Percentiles rank a stretch among this genome's conserved stretches.
These are phyloP conservation scores for Pythium biforme DNA, from an alignment of 352 stramenopile species.

Conservation along the genomic window DNA sequence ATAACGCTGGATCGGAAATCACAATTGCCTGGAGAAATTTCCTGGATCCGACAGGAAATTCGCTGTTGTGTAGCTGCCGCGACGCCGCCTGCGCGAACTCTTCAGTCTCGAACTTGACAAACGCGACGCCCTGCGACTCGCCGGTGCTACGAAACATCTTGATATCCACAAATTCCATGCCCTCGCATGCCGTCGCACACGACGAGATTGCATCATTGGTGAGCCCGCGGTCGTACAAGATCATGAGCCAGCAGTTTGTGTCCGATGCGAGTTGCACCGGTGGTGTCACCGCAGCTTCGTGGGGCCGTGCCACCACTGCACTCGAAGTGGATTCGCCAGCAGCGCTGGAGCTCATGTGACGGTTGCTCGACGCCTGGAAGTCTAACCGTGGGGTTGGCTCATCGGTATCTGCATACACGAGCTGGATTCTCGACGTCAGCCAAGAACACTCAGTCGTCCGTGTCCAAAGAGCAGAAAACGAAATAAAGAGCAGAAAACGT, in stretches of 20 bases:
- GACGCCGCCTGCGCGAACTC: constrained; percentile 42
- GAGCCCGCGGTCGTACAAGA: constrained; percentile 66
- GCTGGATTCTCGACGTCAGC: background rate
- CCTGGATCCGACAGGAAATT: constrained; percentile 43
- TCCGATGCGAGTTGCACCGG: background rate
- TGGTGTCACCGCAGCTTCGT: background rate
- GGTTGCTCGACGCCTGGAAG: background rate
- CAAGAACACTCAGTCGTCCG: background rate
- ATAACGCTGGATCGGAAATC: constrained; percentile 62
- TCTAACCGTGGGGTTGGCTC: background rate
- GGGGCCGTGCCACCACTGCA: background rate
- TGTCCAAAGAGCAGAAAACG: background rate
- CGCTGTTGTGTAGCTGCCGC: constrained; percentile 54
- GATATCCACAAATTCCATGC: constrained; percentile 85
- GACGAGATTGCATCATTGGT: constrained; percentile 64
- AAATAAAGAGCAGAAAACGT: background rate
- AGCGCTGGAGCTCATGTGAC: background rate
- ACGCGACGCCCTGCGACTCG: constrained; percentile 66
- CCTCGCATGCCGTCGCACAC: constrained; percentile 47
- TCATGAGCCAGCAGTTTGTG: constrained; percentile 55
- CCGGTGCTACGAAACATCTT: constrained; percentile 64
- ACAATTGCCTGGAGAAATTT: constrained; percentile 70
- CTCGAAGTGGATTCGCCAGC: constrained; percentile 26
- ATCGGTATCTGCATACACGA: constrained; percentile 21
- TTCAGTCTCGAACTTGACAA: constrained; percentile 73